Evolutionary conservation across 1,284 basidiomycete genomes (phyloP), one percentile per base, ranked within the genome.

Genomic region (Veloporphyrellus conicus): DNA sequence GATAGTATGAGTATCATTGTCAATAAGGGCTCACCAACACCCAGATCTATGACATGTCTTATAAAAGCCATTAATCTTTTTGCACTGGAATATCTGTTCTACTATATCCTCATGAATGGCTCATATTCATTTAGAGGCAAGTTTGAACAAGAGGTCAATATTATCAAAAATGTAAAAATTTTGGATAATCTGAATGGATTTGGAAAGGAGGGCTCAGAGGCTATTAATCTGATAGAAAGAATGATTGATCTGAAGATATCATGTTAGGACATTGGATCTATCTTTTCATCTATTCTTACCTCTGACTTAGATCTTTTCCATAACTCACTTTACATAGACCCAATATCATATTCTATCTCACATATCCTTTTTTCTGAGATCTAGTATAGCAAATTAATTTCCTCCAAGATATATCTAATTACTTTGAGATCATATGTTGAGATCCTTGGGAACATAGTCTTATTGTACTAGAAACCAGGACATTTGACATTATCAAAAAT

Each of bases 351-450:
- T 82, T 82, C 29, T 91, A 90, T 63, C 75, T 98, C 16, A 74
- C 88, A 20, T 94, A 99, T 68, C 95, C 95, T 0, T 96, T 92
- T 75, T 99, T 98, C 75, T 99, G 95, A 96, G 84, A 90, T 51
- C 74, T 93, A 0, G 83, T 78, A 12, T 84, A 89, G 55, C 80
- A 94, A 29, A 73, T 99, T 3, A 84, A 80, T 40, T 99, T 99
- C 78, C 73, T 99, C 14, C 94, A 96, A 68, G 95, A 99, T 56
- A 91, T 93, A 1, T 97, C 93, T 0, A 95, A 99, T 68, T 82
- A 93, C 2, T 98, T 99, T 67, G 95, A 99, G 70, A 94, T 93
- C 63, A 95, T 99, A 91, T 90, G 87, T 57, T 79, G 88, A 41
- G 93, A 95, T 43, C 92, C 94, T 0, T 85, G 84, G 41, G 90